A percentile compares a stretch with the other conserved stretches of the same genome.
These are phyloP conservation scores for Setomelanomma holmii DNA, from an alignment of 2,329 filamentous ascomycete genomes.

Conservation along the genomic window DNA sequence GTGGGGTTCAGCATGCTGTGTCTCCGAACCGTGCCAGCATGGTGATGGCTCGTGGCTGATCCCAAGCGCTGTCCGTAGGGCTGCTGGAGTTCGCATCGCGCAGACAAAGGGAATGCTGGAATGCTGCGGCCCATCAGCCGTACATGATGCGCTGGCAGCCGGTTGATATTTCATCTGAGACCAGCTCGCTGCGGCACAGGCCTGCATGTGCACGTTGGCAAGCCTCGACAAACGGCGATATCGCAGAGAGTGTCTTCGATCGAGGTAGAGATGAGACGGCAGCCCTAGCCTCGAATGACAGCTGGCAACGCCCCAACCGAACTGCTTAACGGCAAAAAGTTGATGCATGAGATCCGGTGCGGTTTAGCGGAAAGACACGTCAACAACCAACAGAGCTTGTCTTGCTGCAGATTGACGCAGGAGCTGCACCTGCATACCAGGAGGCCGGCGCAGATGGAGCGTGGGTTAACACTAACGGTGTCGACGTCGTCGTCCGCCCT, in stretches of 20 bases:
- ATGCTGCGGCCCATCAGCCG: conserved; percentile 22
- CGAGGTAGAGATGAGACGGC: conserved; percentile 25
- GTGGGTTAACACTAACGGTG: conserved; percentile 43
- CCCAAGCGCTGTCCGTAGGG: conserved; percentile 13
- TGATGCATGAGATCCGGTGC: conserved; percentile 37
- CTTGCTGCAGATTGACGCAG: conserved; percentile 50
- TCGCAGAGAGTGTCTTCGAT: conserved; percentile 26
- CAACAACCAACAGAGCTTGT: conserved; percentile 43
- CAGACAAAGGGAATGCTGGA: conserved; percentile 20
- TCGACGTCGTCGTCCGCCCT: conserved; percentile 29
- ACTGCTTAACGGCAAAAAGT: conserved; percentile 34
- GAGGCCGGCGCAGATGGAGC: conserved; percentile 37
- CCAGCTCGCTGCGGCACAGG: conserved; percentile 28
- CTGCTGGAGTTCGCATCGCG: conserved; percentile 9
- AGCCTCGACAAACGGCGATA: conserved; percentile 19
- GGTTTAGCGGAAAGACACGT: conserved; percentile 47
- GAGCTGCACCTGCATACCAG: conserved; percentile 47
- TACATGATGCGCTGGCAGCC: conserved; percentile 34
- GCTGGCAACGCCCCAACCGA: conserved; percentile 46
- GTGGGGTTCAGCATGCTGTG: conserved; percentile 23
- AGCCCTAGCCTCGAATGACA: conserved; percentile 40
- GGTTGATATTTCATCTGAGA: conserved; percentile 25
- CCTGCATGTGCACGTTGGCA: conserved; percentile 28
- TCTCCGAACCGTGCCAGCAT: conserved; percentile 13
- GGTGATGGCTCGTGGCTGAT: conserved; percentile 34